Base-by-base conservation (phyloP, 306 rosid species). In the Malus fusca region DNA sequence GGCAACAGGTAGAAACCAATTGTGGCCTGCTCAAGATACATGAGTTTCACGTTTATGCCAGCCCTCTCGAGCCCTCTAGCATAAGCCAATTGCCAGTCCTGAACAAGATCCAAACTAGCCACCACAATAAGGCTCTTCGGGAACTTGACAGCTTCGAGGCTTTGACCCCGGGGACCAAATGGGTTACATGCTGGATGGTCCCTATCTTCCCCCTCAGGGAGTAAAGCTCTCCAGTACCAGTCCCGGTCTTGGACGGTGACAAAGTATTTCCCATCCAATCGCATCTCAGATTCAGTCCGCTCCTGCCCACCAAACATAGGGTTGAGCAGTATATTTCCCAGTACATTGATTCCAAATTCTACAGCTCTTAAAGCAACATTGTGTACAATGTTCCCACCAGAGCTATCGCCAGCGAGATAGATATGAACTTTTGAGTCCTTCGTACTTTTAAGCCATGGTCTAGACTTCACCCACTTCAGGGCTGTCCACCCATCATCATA, bases 141-240 rank as follows among this genome's bases (percentile, higher is more conserved):
- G 75, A 92, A 95, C 58, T 82, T 67, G 80, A 89, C 65, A 59
- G 86, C 96, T 84, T 88, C 79, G 1, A 95, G 85, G 42, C 66
- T 87, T 73, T 77, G 40, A 6, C 97, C 96, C 66, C 82, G 86
- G 5, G 93, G 97, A 43, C 99, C 99, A 51, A 95, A 95, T 13
- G 99, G 99, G 76, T 90, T 95, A 72, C 99, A 95, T 31, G 97
- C 97, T 13, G 87, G 91, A 84, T 95, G 99, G 82, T 95, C 93
- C 78, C 97, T 90, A 60, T 95, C 97, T 84, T 89, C 97, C 51
- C 96, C 97, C 79, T 90, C 97, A 2, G 99, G 99, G 43, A 95
- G 97, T 79, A 89, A 95, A 67, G 99, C 99, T 76, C 97, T 92
- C 99, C 97, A 95, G 78, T 95, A 95, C 99, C 99, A 95, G 67